Conservation (phyloP, 345 rosid genomes). For the Lenwebbia sp. region DNA sequence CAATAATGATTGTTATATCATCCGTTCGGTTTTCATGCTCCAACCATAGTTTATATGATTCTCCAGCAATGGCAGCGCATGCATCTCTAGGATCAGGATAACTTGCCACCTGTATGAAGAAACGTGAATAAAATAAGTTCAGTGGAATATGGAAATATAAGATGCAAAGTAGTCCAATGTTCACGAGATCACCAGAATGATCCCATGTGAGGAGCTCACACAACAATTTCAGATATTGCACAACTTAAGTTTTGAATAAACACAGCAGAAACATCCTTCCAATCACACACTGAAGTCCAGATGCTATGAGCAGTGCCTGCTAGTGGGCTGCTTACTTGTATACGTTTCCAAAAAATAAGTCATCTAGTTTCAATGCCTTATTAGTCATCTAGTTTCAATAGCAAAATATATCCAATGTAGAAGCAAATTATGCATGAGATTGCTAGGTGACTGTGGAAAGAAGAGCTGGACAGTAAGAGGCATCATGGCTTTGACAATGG, state of each 20-base stretch:
- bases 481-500: not conserved
- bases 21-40: conserved; percentile 86
- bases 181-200: not conserved
- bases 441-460: not conserved
- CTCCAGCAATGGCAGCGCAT: conserved; percentile 83
- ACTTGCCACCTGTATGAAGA: conserved; percentile 46
- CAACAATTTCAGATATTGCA: not conserved
- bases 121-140: not conserved
- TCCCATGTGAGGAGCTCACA: not conserved
- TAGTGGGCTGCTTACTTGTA: not conserved
- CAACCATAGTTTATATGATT: conserved; percentile 89
- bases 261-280: not conserved
- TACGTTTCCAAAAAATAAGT: not conserved
- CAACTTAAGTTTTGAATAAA: not conserved
- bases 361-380: not conserved
- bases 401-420: not conserved
- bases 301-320: not conserved
- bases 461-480: not conserved
- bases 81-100: conserved; percentile 83
- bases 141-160: not conserved
- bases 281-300: not conserved
- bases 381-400: not conserved
- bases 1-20: conserved; percentile 93
- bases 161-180: not conserved
- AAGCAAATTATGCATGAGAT: not conserved